phyloP scores from a whole-genome alignment of 2,329 filamentous ascomycete genomes.

The Fusarium dlaminii region DNA sequence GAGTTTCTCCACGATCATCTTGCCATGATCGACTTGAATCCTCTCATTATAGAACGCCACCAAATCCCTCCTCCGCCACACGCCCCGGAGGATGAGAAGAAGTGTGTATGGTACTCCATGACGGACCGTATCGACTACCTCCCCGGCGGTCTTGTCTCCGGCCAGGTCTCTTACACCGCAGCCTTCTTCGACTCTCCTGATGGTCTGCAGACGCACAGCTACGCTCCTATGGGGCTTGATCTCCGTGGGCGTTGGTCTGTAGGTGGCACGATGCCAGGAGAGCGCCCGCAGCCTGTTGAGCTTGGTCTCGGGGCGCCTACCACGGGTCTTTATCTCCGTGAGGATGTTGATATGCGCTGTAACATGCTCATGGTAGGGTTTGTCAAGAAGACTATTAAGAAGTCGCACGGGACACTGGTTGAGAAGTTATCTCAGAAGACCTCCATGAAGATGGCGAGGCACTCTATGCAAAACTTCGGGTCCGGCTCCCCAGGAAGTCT shows the following conservation, averaged over 20 bases:
- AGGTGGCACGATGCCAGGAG: slow-evolving; percentile 75
- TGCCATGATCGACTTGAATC: slow-evolving; percentile 90
- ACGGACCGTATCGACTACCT: slow-evolving; percentile 82
- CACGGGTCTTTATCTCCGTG: slow-evolving; percentile 80
- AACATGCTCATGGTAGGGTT: slow-evolving; percentile 80
- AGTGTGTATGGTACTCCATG: slow-evolving; percentile 80
- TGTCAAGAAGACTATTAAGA: slow-evolving; percentile 84
- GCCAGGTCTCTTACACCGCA: slow-evolving; percentile 79
- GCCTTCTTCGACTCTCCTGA: slow-evolving; percentile 79
- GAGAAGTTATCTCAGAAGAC: slow-evolving; percentile 62
- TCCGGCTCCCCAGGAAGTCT: slow-evolving; percentile 6
- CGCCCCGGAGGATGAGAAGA: slow-evolving; percentile 75
- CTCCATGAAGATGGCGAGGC: slow-evolving; percentile 21
- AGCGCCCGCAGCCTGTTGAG: slow-evolving; percentile 72
- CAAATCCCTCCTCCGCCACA: slow-evolving; percentile 73
- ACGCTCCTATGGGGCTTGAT: slow-evolving; percentile 83
- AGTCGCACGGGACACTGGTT: slow-evolving; percentile 76
- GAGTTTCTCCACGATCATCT: slow-evolving; percentile 80
- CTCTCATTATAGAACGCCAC: slow-evolving; percentile 78
- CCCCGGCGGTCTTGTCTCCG: slow-evolving; percentile 70
- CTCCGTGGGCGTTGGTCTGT: slow-evolving; percentile 83
- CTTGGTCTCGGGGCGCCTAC: slow-evolving; percentile 72
- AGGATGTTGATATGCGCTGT: slow-evolving; percentile 84
- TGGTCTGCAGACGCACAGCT: slow-evolving; percentile 84
- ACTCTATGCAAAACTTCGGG: slow-evolving; percentile 28